Conservation (phyloP, 2,329 filamentous ascomycete genomes). For the Penicillium palitans region DNA sequence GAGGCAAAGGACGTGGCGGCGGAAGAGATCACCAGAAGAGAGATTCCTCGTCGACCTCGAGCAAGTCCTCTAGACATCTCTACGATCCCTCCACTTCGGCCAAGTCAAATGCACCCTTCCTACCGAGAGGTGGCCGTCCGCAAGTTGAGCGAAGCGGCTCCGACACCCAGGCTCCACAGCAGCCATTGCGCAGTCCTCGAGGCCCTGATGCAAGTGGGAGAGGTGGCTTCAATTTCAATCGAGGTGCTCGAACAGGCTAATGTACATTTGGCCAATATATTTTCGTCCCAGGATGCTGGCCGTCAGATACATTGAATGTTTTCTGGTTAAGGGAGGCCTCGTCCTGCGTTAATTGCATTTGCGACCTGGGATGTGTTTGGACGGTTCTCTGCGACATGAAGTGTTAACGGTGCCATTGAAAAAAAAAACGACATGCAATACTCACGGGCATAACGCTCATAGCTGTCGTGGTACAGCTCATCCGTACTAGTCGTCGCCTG, state of each 20-base stretch:
- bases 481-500: slow-evolving; percentile 67
- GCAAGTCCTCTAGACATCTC: slow-evolving; percentile 57
- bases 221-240: slow-evolving; percentile 74
- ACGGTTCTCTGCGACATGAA: slow-evolving; percentile 53
- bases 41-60: slow-evolving; percentile 41
- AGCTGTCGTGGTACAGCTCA: slow-evolving; percentile 66
- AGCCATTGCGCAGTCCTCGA: slow-evolving; percentile 70
- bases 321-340: slow-evolving; percentile 48
- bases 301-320: background rate
- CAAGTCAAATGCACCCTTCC: slow-evolving; percentile 58
- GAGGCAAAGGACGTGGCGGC: slow-evolving; percentile 53
- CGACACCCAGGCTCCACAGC: slow-evolving; percentile 45
- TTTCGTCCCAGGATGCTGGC: background rate
- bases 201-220: slow-evolving; percentile 76
- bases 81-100: slow-evolving; percentile 74
- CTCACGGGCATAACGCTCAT: slow-evolving; percentile 62
- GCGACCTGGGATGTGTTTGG: slow-evolving; percentile 60
- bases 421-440: slow-evolving; percentile 14
- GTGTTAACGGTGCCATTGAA: slow-evolving; percentile 6
- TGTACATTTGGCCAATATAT: slow-evolving; percentile 14
- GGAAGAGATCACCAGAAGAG: slow-evolving; percentile 47
- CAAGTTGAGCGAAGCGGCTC: slow-evolving; percentile 43
- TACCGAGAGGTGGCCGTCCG: slow-evolving; percentile 47
- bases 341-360: slow-evolving; percentile 60
- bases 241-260: slow-evolving; percentile 55